Conservation (phyloP, 1,139 yeast genomes). For the Hanseniaspora gamundiae region DNA sequence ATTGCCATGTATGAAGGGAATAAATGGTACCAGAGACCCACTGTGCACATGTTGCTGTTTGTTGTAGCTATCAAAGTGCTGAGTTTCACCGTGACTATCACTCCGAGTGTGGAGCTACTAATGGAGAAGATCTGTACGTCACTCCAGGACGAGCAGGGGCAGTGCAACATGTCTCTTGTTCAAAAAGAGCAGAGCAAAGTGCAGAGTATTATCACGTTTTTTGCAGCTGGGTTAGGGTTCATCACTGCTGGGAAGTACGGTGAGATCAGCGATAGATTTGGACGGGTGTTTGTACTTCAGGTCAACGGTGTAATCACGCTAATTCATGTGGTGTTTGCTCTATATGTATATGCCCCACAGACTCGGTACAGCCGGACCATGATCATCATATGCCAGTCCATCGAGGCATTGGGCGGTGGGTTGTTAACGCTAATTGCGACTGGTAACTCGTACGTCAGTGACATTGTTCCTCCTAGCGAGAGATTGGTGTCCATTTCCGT, state of each 20-base stretch:
- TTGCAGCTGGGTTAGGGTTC: slow-evolving; percentile 16
- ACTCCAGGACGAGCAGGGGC: slow-evolving; percentile 6
- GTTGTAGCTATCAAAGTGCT: slow-evolving; percentile 15
- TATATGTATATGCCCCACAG: slow-evolving; percentile 10
- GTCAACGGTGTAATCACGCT: slow-evolving; percentile 12
- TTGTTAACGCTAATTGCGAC: slow-evolving; percentile 34
- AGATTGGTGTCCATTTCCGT: slow-evolving; percentile 37
- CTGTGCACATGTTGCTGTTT: slow-evolving; percentile 18
- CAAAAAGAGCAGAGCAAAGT: slow-evolving; percentile 20
- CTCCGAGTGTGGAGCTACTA: slow-evolving; percentile 22
- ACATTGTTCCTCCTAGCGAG: slow-evolving; percentile 38
- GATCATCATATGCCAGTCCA: slow-evolving; percentile 8
- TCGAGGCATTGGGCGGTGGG: slow-evolving; percentile 34
- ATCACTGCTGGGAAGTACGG: slow-evolving; percentile 30
- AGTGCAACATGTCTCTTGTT: slow-evolving; percentile 23
- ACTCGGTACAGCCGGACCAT: slow-evolving; percentile 7
- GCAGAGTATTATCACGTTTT: slow-evolving; percentile 15
- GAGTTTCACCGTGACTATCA: slow-evolving; percentile 12
- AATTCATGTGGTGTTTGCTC: slow-evolving; percentile 5
- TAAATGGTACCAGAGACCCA: slow-evolving; percentile 24
- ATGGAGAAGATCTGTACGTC: slow-evolving; percentile 22
- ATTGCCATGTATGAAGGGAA: slow-evolving; percentile 11
- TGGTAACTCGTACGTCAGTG: slow-evolving; percentile 44
- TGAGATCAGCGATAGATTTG: slow-evolving; percentile 50
- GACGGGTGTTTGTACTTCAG: slow-evolving; percentile 30